Conservation (phyloP, 2,329 filamentous ascomycete species). For the Aspergillus phoenicis region DNA sequence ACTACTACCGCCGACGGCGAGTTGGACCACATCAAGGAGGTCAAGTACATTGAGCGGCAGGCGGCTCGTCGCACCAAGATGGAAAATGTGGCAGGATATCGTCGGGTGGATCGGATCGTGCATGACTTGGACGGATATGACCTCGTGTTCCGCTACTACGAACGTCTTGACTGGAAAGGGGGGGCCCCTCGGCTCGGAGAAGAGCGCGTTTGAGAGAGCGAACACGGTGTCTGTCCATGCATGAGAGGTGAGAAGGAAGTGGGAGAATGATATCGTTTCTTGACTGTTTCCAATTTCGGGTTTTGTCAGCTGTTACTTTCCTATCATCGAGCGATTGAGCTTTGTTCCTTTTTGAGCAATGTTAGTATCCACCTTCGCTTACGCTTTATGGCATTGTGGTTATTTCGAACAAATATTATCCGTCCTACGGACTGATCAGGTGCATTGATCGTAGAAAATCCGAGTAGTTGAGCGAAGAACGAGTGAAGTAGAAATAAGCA, state of each 20-base stretch:
- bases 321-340: slow-evolving; percentile 2
- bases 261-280: slow-evolving; percentile 8
- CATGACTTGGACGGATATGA: slow-evolving; percentile 98
- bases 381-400: background rate
- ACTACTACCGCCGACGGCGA: slow-evolving; percentile 27
- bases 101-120: slow-evolving; percentile 88
- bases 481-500: slow-evolving; percentile 1
- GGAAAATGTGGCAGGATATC: slow-evolving; percentile 83
- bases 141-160: slow-evolving; percentile 93
- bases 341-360: background rate
- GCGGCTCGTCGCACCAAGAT: slow-evolving; percentile 57
- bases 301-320: background rate
- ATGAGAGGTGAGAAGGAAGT: slow-evolving; percentile 1
- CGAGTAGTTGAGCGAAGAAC: background rate
- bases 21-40: slow-evolving; percentile 34
- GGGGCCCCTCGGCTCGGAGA: slow-evolving; percentile 66
- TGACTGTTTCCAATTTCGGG: background rate
- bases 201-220: slow-evolving; percentile 26
- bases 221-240: background rate
- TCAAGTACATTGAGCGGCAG: slow-evolving; percentile 47
- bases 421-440: too few relatives aligned
- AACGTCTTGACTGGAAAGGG: slow-evolving; percentile 78
- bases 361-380: background rate
- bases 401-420: background rate
- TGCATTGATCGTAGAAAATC: background rate